Conservation (phyloP, 1,284 basidiomycete species). For the Heterobasidion irregulare region DNA sequence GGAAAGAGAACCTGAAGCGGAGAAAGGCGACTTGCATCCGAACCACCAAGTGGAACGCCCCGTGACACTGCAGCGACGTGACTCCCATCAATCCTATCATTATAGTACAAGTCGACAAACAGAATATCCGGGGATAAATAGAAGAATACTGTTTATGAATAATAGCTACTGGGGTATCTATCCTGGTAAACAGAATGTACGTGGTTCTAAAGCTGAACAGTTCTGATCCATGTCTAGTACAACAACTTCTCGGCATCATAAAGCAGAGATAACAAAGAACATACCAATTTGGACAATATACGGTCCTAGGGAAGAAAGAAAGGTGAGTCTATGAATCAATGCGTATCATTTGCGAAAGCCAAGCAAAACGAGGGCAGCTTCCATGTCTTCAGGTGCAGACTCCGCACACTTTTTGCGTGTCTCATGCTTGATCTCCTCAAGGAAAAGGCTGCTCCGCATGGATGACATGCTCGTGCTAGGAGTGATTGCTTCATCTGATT, state of each 20-base stretch:
- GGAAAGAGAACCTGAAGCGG: neutral
- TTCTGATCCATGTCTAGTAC: too few species aligned
- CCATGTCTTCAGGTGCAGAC: conserved; percentile 24
- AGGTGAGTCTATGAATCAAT: neutral
- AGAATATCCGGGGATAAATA: neutral
- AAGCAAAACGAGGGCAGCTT: conserved; percentile 35
- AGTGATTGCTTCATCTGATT: conserved; percentile 19
- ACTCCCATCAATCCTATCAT: neutral
- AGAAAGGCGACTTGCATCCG: too few species aligned
- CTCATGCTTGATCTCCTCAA: neutral
- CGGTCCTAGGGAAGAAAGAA: neutral
- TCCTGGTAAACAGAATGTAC: neutral
- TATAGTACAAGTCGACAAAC: neutral
- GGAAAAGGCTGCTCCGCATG: neutral
- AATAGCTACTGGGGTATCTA: neutral
- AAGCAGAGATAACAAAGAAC: neutral
- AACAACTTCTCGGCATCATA: neutral
- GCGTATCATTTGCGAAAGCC: conserved; percentile 24
- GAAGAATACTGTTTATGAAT: neutral
- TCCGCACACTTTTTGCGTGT: conserved; percentile 4
- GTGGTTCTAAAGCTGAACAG: neutral
- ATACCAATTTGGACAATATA: neutral
- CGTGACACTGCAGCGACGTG: neutral
- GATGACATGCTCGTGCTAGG: conserved; percentile 7
- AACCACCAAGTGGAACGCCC: too few species aligned